Percentiles rank a stretch among this genome's conserved stretches.
Evolutionary conservation across 2,329 filamentous ascomycete species (phyloP).

Genomic region (Alternaria solani): DNA sequence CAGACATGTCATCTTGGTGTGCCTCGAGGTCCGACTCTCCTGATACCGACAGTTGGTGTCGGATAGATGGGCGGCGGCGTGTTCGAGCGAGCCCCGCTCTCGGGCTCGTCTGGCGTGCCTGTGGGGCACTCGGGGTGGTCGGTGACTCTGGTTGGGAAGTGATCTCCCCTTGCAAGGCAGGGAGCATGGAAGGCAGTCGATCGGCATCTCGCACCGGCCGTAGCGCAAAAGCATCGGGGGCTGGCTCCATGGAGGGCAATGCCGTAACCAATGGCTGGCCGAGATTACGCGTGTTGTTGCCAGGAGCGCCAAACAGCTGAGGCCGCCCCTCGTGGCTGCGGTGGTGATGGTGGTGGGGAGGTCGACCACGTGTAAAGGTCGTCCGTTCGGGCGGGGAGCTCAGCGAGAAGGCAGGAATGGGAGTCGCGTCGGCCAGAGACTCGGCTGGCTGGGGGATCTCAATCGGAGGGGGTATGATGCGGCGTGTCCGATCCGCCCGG

Average conservation of each 20-base stretch:
- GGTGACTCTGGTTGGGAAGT: conserved; percentile 84
- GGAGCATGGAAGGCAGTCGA: conserved; percentile 85
- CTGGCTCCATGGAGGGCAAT: conserved; percentile 70
- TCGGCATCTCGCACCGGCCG: conserved; percentile 86
- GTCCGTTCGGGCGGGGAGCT: conserved; percentile 76
- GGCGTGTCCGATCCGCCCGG: conserved; percentile 61
- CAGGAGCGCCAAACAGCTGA: conserved; percentile 40
- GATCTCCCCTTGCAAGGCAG: conserved; percentile 69
- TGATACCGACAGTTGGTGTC: conserved; percentile 87
- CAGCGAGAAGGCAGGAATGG: conserved; percentile 69
- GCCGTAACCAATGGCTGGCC: conserved; percentile 74
- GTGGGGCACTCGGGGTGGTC: conserved; percentile 54
- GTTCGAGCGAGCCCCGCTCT: conserved; percentile 60
- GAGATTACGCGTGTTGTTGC: conserved; percentile 53
- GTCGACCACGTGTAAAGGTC: conserved; percentile 66
- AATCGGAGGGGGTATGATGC: conserved; percentile 85
- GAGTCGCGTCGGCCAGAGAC: conserved; percentile 66
- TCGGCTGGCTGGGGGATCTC: conserved; percentile 69
- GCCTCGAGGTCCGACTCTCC: conserved; percentile 82
- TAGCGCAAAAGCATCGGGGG: conserved; percentile 73
- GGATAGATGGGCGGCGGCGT: conserved; percentile 81
- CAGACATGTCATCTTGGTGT: conserved; percentile 81
- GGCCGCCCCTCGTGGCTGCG: conserved; percentile 58
- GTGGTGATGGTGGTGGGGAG: conserved; percentile 60
- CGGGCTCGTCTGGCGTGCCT: conserved; percentile 48